Conservation (phyloP, 2,329 filamentous ascomycete species). For the Aspergillus alliaceus region DNA sequence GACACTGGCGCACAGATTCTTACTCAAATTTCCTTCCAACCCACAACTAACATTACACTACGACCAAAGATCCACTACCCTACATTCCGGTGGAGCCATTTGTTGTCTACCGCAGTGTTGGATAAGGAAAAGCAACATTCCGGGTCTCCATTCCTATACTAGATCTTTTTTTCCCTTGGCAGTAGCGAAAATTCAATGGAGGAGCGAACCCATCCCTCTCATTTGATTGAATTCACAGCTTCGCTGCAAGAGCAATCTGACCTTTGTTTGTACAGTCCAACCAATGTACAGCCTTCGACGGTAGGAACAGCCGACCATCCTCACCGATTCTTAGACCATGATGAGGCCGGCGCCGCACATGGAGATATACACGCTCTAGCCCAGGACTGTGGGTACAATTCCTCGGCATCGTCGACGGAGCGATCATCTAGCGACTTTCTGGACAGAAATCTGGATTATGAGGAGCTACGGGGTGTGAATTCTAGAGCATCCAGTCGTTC, state of each 20-base stretch:
- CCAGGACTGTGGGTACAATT: slow-evolving; percentile 34
- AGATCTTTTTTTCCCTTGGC: background rate
- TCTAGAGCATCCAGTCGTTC: slow-evolving; percentile 40
- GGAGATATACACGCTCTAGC: slow-evolving; percentile 19
- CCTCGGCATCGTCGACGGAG: slow-evolving; percentile 33
- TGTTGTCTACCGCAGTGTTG: background rate
- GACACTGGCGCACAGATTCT: background rate
- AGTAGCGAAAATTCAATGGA: background rate
- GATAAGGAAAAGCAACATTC: slow-evolving; percentile 1
- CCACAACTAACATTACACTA: background rate
- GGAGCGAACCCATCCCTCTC: background rate
- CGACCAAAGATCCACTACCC: background rate
- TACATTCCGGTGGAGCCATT: background rate
- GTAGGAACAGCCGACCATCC: background rate
- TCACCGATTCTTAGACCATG: slow-evolving; percentile 1
- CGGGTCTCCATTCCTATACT: background rate
- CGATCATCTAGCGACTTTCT: slow-evolving; percentile 29
- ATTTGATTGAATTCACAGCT: background rate
- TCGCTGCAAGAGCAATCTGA: background rate
- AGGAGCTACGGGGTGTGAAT: slow-evolving; percentile 21
- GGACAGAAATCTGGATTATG: slow-evolving; percentile 28
- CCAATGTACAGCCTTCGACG: background rate
- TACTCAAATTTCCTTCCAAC: too few species aligned
- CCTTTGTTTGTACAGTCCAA: background rate
- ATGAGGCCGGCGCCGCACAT: slow-evolving; percentile 11